Percentiles rank a stretch among this genome's conserved stretches.
phyloP scores from a whole-genome alignment of 2,329 filamentous ascomycete genomes.

The Escovopsis sp. region DNA sequence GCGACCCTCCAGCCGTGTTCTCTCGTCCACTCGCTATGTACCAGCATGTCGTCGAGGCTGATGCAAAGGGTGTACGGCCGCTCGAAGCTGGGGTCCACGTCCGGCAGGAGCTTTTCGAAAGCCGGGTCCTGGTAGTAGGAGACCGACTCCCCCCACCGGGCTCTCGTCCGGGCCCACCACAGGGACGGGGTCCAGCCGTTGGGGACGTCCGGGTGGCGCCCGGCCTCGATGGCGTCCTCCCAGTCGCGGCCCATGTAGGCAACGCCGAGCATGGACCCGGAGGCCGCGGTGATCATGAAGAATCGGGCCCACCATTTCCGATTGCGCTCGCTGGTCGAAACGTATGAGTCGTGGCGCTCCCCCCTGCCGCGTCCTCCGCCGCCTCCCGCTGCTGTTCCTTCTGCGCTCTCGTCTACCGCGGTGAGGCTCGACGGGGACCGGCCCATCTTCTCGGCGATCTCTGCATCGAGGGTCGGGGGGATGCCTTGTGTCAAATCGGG shows the following conservation, averaged over 20 bases:
- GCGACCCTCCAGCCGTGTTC: slow-evolving; percentile 92
- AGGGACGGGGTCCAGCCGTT: slow-evolving; percentile 61
- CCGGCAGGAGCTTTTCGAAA: slow-evolving; percentile 82
- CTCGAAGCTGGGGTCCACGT: slow-evolving; percentile 61
- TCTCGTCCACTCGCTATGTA: slow-evolving; percentile 88
- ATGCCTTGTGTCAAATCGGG: slow-evolving; percentile 92
- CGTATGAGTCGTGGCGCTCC: slow-evolving; percentile 55
- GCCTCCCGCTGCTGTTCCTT: no score
- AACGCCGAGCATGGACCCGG: slow-evolving; percentile 39
- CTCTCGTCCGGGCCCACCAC: slow-evolving; percentile 69
- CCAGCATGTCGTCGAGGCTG: slow-evolving; percentile 81
- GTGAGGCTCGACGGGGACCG: slow-evolving; percentile 17
- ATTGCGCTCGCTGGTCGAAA: slow-evolving; percentile 78
- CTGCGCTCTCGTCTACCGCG: slow-evolving; percentile 23
- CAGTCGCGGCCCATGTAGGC: slow-evolving; percentile 79
- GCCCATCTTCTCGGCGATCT: slow-evolving; percentile 37
- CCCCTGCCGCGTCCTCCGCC: slow-evolving; percentile 16
- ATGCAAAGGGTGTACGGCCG: slow-evolving; percentile 87
- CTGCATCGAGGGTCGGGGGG: slow-evolving; percentile 74
- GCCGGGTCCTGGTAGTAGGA: slow-evolving; percentile 94
- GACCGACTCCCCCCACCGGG: slow-evolving; percentile 59
- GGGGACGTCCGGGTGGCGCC: slow-evolving; percentile 53
- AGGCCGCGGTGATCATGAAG: slow-evolving; percentile 47
- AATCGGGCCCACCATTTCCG: slow-evolving; percentile 63
- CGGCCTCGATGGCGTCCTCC: slow-evolving; percentile 65